A percentile compares a stretch with the other conserved stretches of the same genome.
These are phyloP conservation scores for Conticribra guillardii DNA, from an alignment of 108 stramenopile genomes.

Conservation along the genomic window DNA sequence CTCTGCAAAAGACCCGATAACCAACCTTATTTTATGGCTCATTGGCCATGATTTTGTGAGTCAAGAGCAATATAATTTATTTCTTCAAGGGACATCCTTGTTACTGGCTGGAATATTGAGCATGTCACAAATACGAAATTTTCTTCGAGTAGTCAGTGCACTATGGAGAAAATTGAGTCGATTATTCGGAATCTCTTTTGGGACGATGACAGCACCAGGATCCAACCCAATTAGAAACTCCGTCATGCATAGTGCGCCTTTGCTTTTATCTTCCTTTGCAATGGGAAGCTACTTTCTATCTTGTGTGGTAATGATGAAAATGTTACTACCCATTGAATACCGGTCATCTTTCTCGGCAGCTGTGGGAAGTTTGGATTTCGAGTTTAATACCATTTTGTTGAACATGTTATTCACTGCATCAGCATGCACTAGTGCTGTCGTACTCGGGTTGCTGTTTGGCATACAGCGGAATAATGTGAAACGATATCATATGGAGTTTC, in stretches of 20 bases:
- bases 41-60: conserved; percentile 67
- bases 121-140: conserved; percentile 66
- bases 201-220: not conserved
- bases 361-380: conserved; percentile 57
- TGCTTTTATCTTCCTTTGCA: conserved; percentile 26
- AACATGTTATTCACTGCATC: conserved; percentile 63
- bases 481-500: conserved; percentile 47
- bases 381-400: conserved; percentile 51
- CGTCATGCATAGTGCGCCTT: conserved; percentile 3
- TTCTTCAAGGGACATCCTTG: conserved; percentile 68
- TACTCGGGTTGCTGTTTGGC: conserved; percentile 68
- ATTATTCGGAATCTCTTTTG: conserved; percentile 10
- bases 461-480: conserved; percentile 75
- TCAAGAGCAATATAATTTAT: conserved; percentile 53
- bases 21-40: conserved; percentile 63
- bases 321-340: conserved; percentile 65
- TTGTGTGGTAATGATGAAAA: conserved; percentile 74
- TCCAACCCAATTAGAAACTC: not conserved
- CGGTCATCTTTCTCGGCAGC: conserved; percentile 61
- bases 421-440: conserved; percentile 47
- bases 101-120: conserved; percentile 70
- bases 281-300: conserved; percentile 78
- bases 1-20: conserved; percentile 56
- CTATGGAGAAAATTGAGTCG: conserved; percentile 54
- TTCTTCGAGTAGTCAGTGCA: conserved; percentile 59